Evolutionary conservation across 164 flowering plant species (phyloP), one percentile per base, ranked within the genome.

Genomic region (Magnolia kwangsiensis): DNA sequence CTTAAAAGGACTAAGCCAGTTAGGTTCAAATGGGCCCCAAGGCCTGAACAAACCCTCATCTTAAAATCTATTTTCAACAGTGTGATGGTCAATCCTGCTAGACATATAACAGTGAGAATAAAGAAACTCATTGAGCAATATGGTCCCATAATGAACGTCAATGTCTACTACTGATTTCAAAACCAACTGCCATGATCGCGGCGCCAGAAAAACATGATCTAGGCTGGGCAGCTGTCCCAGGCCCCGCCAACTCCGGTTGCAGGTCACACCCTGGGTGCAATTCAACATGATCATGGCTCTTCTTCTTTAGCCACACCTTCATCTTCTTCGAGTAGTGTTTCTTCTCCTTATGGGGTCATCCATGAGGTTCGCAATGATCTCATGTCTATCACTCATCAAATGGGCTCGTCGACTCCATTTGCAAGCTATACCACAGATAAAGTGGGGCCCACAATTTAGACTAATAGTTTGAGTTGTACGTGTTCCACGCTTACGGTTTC

Each of bases 151-250:
- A 95, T 91, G 1, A 98, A 96, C 59, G 94, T 98, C 14, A 96
- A 96, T 76, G 97, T 96, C 72, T 96, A 93, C 87, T 96, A 96
- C 83, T 96, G 97, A 98, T 96, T 96, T 77, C 98, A 96, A 68
- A 67, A 95, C 84, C 84, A 97, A 5, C 86, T 95, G n/a, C 91
- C 98, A 2, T 77, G 98, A 67, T 90, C 95, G 1, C 89, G 98
- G 51, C 91, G 98, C 71, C 85, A 95, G 21, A 96, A 91, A 67
- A 86, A 95, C 6, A 94, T 90, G 87, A 80, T 92, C 61, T 94
- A 92, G 78, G 94, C 95, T 31, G 78, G 79, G 69, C 81, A 84
- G 27, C 79, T 69, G 0, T 80, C 70, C n/a, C 6, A 37, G 45
- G 45, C 6, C 45, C 45, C 45, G 6, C 45, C 45, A 37, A 37